phyloP scores from a whole-genome alignment of 2,329 filamentous ascomycete species.

The Calonectria pseudoreteaudii region DNA sequence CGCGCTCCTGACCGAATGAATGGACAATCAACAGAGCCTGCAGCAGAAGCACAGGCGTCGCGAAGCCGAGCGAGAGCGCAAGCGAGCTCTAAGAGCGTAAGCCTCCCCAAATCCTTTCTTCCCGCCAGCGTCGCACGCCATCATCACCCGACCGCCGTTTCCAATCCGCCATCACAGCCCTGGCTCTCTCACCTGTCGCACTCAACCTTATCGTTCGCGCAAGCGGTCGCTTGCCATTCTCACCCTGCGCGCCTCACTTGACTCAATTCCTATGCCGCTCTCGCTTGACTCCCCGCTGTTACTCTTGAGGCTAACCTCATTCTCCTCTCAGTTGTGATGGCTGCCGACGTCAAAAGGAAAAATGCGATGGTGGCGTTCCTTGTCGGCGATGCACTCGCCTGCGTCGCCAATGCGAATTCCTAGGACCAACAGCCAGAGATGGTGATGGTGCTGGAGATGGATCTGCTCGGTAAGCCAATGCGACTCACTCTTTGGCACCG shows the following conservation, averaged over 20 bases:
- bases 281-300: background rate
- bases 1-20: constrained; percentile 38
- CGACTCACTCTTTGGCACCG: background rate
- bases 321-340: constrained; percentile 59
- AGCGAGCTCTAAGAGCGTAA: constrained; percentile 44
- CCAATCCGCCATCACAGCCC: background rate
- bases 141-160: background rate
- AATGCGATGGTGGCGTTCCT: constrained; percentile 67
- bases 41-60: constrained; percentile 45
- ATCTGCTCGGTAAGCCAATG: constrained; percentile 31
- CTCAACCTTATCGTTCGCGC: constrained; percentile 7
- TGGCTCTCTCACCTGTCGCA: background rate
- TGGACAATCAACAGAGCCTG: constrained; percentile 45
- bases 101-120: constrained; percentile 14
- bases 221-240: background rate
- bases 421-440: constrained; percentile 47
- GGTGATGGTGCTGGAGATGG: constrained; percentile 42
- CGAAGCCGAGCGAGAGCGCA: constrained; percentile 45
- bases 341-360: constrained; percentile 67
- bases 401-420: constrained; percentile 62
- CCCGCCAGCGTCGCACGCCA: background rate
- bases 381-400: constrained; percentile 65
- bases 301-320: background rate
- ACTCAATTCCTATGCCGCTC: background rate
- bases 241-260: background rate